These are phyloP conservation scores for Tulasnella sp. DNA, from an alignment of 768 basidiomycete genomes.

Conservation along the genomic window DNA sequence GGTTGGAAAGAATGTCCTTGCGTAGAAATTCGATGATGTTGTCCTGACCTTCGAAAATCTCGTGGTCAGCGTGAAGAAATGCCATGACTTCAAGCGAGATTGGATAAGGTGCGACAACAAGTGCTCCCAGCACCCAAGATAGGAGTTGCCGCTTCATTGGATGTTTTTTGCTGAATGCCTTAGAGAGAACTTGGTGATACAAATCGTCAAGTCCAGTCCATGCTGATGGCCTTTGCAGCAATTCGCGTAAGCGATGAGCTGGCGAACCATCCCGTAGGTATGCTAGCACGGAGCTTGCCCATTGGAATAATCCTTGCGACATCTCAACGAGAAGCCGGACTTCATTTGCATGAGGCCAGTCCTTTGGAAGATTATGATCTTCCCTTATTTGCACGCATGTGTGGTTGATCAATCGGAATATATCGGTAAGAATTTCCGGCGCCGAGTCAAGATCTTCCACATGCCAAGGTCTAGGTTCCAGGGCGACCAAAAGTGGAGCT, in stretches of 20 bases:
- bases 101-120: neutral
- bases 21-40: no score
- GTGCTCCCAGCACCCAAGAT: neutral
- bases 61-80: neutral
- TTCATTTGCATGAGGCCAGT: neutral
- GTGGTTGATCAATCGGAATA: neutral
- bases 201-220: neutral
- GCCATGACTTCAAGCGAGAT: neutral
- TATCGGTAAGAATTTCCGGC: neutral
- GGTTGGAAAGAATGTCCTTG: no score
- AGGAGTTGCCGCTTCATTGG: neutral
- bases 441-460: neutral
- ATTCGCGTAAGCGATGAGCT: neutral
- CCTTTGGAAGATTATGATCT: neutral
- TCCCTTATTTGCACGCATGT: neutral
- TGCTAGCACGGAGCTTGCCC: neutral
- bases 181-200: neutral
- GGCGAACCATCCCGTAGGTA: neutral
- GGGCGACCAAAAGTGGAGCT: neutral
- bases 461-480: neutral
- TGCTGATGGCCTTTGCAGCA: neutral
- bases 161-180: neutral
- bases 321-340: neutral
- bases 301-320: constrained; percentile 3
- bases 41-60: neutral